Evolutionary conservation across 805 yeast genomes (phyloP).

Genomic region (Ogataea parapolymorpha): DNA sequence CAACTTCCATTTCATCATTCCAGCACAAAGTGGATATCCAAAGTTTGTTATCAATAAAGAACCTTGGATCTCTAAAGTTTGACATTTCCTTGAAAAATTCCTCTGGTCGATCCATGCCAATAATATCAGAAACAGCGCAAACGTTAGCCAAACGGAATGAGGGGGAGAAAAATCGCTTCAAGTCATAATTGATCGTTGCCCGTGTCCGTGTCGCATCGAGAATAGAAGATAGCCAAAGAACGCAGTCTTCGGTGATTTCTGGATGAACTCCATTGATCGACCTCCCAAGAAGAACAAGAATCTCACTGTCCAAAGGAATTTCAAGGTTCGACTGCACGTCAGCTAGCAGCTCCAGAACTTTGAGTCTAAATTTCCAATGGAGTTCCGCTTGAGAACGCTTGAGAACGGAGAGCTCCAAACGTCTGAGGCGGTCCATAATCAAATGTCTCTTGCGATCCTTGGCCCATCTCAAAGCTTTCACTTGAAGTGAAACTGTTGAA

Average conservation of each 20-base stretch:
- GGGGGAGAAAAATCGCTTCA: conserved; percentile 36
- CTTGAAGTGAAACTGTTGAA: conserved; percentile 47
- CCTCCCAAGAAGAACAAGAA: conserved; percentile 42
- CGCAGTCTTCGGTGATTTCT: conserved; percentile 52
- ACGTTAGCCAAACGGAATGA: conserved; percentile 29
- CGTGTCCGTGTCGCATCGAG: conserved; percentile 31
- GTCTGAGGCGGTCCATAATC: conserved; percentile 39
- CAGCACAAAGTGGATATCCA: conserved; percentile 73
- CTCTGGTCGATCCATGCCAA: conserved; percentile 23
- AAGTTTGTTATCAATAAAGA: conserved; percentile 55
- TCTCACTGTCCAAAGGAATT: conserved; percentile 38
- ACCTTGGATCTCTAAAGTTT: conserved; percentile 44
- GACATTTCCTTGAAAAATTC: conserved; percentile 50
- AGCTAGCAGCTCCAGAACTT: conserved; percentile 48
- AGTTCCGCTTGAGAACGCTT: conserved; percentile 19
- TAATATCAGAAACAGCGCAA: conserved; percentile 9
- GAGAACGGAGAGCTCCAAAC: conserved; percentile 40
- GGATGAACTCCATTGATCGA: conserved; percentile 67
- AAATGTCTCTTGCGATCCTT: conserved; percentile 53
- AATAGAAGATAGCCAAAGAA: conserved; percentile 57
- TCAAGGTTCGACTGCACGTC: conserved; percentile 55
- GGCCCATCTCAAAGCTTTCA: conserved; percentile 57
- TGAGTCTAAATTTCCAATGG: conserved; percentile 57
- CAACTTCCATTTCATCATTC: conserved; percentile 54
- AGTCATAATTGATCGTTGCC: conserved; percentile 36